Evolutionary conservation across 78 protist species (phyloP).

Genomic region (Speleostelium caveatum): DNA sequence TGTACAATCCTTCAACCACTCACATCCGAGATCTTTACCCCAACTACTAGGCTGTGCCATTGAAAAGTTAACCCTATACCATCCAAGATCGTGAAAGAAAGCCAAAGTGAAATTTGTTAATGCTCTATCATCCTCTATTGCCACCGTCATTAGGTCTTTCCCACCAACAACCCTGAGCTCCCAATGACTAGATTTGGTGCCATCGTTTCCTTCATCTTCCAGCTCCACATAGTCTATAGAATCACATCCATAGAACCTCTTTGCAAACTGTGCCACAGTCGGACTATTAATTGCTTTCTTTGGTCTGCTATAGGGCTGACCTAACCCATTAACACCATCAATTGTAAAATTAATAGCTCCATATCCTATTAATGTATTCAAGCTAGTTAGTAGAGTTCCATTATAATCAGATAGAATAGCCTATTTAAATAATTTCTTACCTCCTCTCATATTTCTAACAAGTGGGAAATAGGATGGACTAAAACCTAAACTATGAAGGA

Average conservation of each 20-base stretch:
- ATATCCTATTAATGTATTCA: no score
- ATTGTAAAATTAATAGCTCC: no score
- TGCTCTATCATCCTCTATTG: no score
- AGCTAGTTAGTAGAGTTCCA: no score
- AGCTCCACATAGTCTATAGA: neutral
- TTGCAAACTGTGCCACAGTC: slow-evolving; percentile 1
- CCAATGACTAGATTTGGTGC: slow-evolving; percentile 51
- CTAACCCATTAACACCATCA: no score
- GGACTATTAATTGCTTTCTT: slow-evolving; percentile 12
- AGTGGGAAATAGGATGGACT: no score
- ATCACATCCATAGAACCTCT: slow-evolving; percentile 6
- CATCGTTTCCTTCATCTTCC: slow-evolving; percentile 32
- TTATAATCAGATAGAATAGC: no score
- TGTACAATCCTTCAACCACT: neutral
- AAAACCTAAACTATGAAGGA: slow-evolving; percentile 60
- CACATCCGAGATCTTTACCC: slow-evolving; percentile 44
- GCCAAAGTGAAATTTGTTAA: slow-evolving; percentile 36
- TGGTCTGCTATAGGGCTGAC: neutral
- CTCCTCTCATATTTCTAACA: no score
- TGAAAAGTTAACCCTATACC: slow-evolving; percentile 9
- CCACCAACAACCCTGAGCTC: slow-evolving; percentile 16
- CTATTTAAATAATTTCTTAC: no score
- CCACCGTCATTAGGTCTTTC: no score
- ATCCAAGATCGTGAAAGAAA: slow-evolving; percentile 22
- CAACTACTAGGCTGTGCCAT: slow-evolving; percentile 32